phyloP scores from a whole-genome alignment of 257 asterid genomes.

The Paulownia fortunei region DNA sequence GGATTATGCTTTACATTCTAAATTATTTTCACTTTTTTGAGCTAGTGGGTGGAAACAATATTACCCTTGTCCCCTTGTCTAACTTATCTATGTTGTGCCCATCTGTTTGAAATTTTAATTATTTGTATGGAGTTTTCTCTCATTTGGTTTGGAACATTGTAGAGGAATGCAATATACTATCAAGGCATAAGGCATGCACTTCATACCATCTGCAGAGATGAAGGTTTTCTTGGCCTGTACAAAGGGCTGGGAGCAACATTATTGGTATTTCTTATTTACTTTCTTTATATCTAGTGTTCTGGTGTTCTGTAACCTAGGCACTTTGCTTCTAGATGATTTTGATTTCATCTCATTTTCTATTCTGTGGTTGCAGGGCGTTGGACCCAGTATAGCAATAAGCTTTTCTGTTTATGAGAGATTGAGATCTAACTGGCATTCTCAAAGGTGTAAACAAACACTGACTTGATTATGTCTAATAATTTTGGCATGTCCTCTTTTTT shows the following conservation, averaged over 20 bases:
- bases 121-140: conserved; percentile 9
- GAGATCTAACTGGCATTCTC: conserved; percentile 65
- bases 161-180: conserved; percentile 79
- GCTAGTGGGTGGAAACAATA: conserved; percentile 8
- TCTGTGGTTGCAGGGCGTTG: conserved; percentile 74
- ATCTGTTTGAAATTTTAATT: not conserved
- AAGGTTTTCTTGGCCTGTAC: conserved; percentile 86
- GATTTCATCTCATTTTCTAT: not conserved
- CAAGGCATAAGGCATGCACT: conserved; percentile 85
- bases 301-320: not conserved
- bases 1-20: not conserved
- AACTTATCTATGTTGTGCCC: not conserved
- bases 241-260: conserved; percentile 95
- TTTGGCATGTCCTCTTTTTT: not conserved
- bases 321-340: not conserved
- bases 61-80: not conserved
- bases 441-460: conserved; percentile 49
- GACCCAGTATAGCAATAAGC: conserved; percentile 91
- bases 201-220: conserved; percentile 84
- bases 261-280: conserved; percentile 52
- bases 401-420: conserved; percentile 78
- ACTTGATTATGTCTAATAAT: not conserved
- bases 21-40: conserved; percentile 2
- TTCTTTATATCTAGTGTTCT: not conserved
- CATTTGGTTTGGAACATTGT: conserved; percentile 29